Evolutionary conservation across 1,284 basidiomycete species (phyloP), one percentile per base, ranked within the genome.

Genomic region (Pascua guehoae): DNA sequence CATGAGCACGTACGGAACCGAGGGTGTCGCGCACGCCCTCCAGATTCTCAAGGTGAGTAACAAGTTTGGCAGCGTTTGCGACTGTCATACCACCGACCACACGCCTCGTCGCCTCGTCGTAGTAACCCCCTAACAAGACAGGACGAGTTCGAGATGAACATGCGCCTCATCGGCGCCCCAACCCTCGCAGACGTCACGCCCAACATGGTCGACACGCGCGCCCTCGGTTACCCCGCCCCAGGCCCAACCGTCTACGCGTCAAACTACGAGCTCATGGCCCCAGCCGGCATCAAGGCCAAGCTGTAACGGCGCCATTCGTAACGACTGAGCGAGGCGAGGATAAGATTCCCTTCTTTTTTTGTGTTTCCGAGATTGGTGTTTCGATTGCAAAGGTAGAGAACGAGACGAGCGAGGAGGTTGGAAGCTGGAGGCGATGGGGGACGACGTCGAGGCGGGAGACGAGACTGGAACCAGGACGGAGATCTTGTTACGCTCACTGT

Each of bases 71-170:
- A 40, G 67, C 50, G 8, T 5, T 3, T 7, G 24, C 24, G 24
- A 7, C 24, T 32, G 24, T 32, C 4, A 4, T 7, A 4, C 3
- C 24, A 32, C 24, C 24, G 7, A 32, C 24, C 24, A 32, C 24
- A 7, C 24, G 24, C 24, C 24, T 4, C 24, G 24, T 4, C 24
- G 7, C 24, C 24, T 32, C 24, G 24, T 7, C 7, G 24, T n/a
- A n/a, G n/a, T n/a, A n/a, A n/a, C n/a, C n/a, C n/a, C n/a, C 24
- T 32, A 32, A 32, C 24, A 32, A 32, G 18, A 9, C 59, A 94
- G 88, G 90, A 93, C 66, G 92, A 97, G 76, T 91, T 97, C 67
- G 89, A 91, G 79, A 95, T 92, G 88, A 91, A 89, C 76, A 83
- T 95, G 84, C 85, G 91, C 17, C 80, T 95, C 8, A 78, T 97